Evolutionary conservation across 1,284 basidiomycete genomes (phyloP).

Genomic region (Puccinia novopanici): DNA sequence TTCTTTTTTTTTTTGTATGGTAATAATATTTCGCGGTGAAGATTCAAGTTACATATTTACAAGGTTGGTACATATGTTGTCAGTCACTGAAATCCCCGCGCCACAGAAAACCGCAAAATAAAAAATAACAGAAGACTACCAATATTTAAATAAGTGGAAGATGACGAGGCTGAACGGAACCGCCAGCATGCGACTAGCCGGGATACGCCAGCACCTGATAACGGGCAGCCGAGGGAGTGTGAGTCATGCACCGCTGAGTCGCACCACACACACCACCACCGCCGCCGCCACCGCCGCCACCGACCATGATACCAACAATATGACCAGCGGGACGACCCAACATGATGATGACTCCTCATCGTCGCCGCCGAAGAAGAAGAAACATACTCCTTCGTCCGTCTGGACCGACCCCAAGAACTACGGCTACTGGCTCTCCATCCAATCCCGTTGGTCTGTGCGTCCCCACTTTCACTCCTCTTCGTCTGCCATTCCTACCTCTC

Average conservation of each 20-base stretch:
- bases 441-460: conserved; percentile 42
- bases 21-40: no score
- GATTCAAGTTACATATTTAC: no score
- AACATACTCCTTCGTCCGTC: neutral
- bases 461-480: neutral
- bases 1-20: no score
- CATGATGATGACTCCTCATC: neutral
- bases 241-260: no score
- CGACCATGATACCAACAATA: no score
- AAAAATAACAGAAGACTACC: no score
- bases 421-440: conserved; percentile 38
- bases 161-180: neutral
- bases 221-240: neutral
- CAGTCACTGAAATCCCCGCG: no score
- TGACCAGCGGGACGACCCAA: neutral
- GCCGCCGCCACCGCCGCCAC: no score
- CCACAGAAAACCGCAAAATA: no score
- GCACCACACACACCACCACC: no score
- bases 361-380: neutral
- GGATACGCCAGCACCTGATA: neutral
- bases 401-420: conserved; percentile 25
- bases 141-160: no score
- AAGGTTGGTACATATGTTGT: no score
- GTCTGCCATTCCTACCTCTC: neutral
- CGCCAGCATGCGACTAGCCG: neutral